These are phyloP conservation scores for Cicer arietinum DNA, from an alignment of 306 rosid genomes.

Conservation along the genomic window DNA sequence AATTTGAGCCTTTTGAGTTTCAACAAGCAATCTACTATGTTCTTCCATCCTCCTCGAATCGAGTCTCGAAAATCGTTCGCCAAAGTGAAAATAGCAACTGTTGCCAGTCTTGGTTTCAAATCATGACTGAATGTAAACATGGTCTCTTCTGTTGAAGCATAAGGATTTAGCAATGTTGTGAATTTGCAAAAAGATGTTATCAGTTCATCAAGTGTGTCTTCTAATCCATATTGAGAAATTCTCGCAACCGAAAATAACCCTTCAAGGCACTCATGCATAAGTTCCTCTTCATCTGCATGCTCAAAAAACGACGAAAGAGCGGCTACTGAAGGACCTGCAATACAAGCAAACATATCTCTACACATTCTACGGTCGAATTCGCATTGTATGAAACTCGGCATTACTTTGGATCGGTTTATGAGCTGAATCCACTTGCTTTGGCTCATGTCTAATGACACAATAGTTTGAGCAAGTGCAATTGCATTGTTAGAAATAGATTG, in stretches of 20 bases:
- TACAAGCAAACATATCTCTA: constrained; percentile 92
- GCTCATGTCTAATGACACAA: constrained; percentile 63
- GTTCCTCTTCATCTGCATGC: constrained; percentile 83
- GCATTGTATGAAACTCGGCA: constrained; percentile 50
- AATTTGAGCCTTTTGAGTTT: constrained; percentile 86
- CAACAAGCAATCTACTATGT: constrained; percentile 81
- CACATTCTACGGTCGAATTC: constrained; percentile 67
- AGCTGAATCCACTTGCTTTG: constrained; percentile 89
- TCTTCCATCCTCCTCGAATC: constrained; percentile 91
- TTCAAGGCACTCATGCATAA: constrained; percentile 91
- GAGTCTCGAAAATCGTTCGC: constrained; percentile 75
- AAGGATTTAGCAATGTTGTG: constrained; percentile 87
- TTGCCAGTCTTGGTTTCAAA: constrained; percentile 84
- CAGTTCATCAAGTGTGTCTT: constrained; percentile 88
- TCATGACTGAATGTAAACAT: constrained; percentile 81
- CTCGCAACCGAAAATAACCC: constrained; percentile 82
- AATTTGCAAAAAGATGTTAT: constrained; percentile 80
- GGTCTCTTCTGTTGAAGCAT: constrained; percentile 91
- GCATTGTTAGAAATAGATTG: constrained; percentile 71
- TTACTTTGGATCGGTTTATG: constrained; percentile 64
- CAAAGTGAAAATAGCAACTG: constrained; percentile 79
- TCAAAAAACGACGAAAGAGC: constrained; percentile 85
- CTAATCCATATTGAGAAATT: constrained; percentile 81
- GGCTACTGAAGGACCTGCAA: constrained; percentile 89
- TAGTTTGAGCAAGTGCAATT: constrained; percentile 58